Base-by-base conservation (phyloP, 2,329 filamentous ascomycete genomes). In the Fusarium lyarnte region DNA sequence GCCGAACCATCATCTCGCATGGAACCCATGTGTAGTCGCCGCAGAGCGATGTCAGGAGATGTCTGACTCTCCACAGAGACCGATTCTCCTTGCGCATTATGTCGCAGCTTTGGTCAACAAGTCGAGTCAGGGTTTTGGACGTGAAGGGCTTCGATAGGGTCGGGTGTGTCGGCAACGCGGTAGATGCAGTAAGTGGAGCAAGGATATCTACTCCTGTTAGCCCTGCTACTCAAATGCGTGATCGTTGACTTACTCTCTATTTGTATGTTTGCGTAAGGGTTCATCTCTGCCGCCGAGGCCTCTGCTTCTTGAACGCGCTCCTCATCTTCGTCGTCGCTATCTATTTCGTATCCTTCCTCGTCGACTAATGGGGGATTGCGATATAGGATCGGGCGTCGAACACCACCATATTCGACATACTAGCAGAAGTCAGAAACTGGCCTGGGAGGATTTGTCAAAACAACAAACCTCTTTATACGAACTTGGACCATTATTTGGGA, bases 301-400 rank as follows among this genome's bases (percentile, higher is more conserved):
- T 88, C 84, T 45, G 90, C 90, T 53, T 91, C 88, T 70, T 87
- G 87, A 27, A 89, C 80, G 63, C 86, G 87, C 45, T 91, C 89
- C 60, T 92, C 89, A 63, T 93, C 89, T 68, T 93, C 91, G 66
- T 94, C 91, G 69, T 91, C 90, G 78, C 89, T 92, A 45, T 94
- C 91, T 61, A 94, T 84, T 70, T 93, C 90, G 78, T 93, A 94
- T 70, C 93, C 93, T 75, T 95, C 93, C 49, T 93, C 90, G 81
- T 95, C 93, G 73, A 93, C 85, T 51, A 93, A 85, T 16, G 89
- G 88, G 9, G 92, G 92, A 75, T 94, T 95, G 73, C 88, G 89
- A 80, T 90, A 89, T 71, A 97, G 90, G 73, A 95, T 93, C 60
- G 90, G 86, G 78, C 94, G 88, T 65, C 87, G 85, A 78, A 92